Conservation (phyloP, 2,329 filamentous ascomycete species). For the Penicillium expansum region DNA sequence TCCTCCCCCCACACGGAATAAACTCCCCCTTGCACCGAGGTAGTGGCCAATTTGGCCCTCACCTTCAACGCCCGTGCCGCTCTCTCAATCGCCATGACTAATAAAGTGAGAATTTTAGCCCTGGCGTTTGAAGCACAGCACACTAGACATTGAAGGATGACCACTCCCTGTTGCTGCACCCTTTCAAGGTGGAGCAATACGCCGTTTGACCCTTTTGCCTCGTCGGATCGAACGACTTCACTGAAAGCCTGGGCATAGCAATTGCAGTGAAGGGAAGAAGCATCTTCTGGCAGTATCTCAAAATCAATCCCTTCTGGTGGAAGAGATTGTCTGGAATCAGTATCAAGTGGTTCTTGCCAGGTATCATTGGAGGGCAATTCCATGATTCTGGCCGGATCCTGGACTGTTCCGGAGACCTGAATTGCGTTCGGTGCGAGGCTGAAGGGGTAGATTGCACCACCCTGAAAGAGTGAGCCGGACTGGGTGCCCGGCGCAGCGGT, state of each 20-base stretch:
- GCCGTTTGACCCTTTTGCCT: not conserved
- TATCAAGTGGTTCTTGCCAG: not conserved
- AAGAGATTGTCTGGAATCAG: not conserved
- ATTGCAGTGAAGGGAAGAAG: conserved; percentile 1
- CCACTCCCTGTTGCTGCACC: conserved; percentile 29
- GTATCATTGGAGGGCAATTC: conserved; percentile 5
- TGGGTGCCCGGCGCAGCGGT: not conserved
- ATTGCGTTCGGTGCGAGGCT: conserved; percentile 2
- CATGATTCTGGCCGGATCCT: conserved; percentile 6
- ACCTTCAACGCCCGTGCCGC: conserved; percentile 27
- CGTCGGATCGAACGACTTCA: not conserved
- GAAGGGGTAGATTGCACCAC: not conserved
- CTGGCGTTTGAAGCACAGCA: conserved; percentile 25
- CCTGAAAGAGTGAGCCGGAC: not conserved
- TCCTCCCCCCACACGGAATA: conserved; percentile 16
- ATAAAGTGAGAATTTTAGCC: conserved; percentile 30
- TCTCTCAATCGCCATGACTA: conserved; percentile 33
- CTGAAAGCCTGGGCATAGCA: not conserved
- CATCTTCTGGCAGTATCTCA: not conserved
- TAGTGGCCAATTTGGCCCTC: conserved; percentile 16
- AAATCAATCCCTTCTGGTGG: not conserved
- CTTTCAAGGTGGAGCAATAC: conserved; percentile 29
- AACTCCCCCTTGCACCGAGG: conserved; percentile 19
- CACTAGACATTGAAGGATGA: conserved; percentile 29
- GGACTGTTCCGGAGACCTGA: conserved; percentile 1